Conservation (phyloP, 768 basidiomycete species). For the Pholiota microspora region DNA sequence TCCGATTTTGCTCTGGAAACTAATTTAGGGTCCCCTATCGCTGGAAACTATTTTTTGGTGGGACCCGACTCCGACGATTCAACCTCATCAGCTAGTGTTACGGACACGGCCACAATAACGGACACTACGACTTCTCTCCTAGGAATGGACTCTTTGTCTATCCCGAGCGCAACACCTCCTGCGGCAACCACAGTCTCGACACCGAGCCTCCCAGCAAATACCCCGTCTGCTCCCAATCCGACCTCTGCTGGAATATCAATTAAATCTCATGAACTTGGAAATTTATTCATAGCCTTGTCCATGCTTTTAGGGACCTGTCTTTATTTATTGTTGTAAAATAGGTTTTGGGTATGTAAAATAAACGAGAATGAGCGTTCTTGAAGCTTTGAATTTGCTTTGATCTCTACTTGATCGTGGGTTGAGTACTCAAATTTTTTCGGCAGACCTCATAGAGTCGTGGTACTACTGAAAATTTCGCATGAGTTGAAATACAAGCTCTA, state of each 20-base stretch:
- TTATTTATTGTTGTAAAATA: neutral
- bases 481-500: too few relatives aligned
- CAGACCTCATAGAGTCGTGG: too few relatives aligned
- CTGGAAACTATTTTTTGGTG: conserved; percentile 43
- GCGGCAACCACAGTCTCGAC: neutral
- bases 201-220: neutral
- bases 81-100: conserved; percentile 10
- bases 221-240: neutral
- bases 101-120: conserved; percentile 7
- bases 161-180: neutral
- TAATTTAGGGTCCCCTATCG: conserved; percentile 34
- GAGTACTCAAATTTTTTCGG: too few relatives aligned
- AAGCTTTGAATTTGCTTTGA: too few relatives aligned
- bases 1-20: conserved; percentile 31
- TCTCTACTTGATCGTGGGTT: too few relatives aligned
- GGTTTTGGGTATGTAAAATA: too few relatives aligned
- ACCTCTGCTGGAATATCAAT: neutral
- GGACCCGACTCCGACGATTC: conserved; percentile 24
- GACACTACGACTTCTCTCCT: neutral
- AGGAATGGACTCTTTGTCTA: neutral
- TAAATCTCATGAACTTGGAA: neutral
- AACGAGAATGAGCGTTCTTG: too few relatives aligned
- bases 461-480: too few relatives aligned
- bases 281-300: neutral
- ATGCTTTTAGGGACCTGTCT: neutral